Percentiles rank a stretch among this genome's conserved stretches.
These are phyloP conservation scores for Sphaerostilbella broomeana DNA, from an alignment of 2,329 filamentous ascomycete genomes.

Conservation along the genomic window DNA sequence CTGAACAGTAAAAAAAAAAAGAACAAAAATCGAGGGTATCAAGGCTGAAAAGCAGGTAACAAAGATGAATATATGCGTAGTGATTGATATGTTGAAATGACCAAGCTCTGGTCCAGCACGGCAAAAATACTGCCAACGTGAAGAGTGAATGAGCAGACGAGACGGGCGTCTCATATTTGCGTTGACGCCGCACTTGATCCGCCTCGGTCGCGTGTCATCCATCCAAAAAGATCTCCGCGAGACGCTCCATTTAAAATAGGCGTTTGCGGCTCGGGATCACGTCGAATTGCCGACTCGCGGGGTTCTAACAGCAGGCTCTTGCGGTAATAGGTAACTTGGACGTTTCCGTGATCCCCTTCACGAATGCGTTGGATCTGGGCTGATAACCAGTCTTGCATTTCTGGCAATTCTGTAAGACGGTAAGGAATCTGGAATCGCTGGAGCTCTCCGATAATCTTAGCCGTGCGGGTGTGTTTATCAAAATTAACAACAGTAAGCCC, in stretches of 20 bases:
- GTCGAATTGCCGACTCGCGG: constrained; percentile 42
- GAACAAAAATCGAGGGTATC: constrained; percentile 28
- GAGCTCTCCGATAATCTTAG: constrained; percentile 90
- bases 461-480: constrained; percentile 91
- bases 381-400: constrained; percentile 90
- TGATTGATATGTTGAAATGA: too few species aligned
- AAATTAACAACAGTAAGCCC: constrained; percentile 87
- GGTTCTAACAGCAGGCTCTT: constrained; percentile 82
- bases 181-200: constrained; percentile 23
- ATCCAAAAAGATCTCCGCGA: constrained; percentile 41
- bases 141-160: too few species aligned
- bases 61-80: constrained; percentile 25
- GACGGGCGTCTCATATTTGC: constrained; percentile 7
- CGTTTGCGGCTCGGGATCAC: constrained; percentile 28
- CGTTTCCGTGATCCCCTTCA: constrained; percentile 46
- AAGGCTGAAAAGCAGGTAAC: constrained; percentile 30
- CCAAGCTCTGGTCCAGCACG: too few species aligned
- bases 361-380: constrained; percentile 73
- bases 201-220: constrained; percentile 44
- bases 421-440: constrained; percentile 96
- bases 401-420: constrained; percentile 70
- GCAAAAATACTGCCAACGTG: too few species aligned
- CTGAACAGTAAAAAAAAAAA: constrained; percentile 18
- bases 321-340: constrained; percentile 64
- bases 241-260: constrained; percentile 25